These are phyloP conservation scores for Xylaria digitata DNA, from an alignment of 2,329 filamentous ascomycete species.

Conservation along the genomic window DNA sequence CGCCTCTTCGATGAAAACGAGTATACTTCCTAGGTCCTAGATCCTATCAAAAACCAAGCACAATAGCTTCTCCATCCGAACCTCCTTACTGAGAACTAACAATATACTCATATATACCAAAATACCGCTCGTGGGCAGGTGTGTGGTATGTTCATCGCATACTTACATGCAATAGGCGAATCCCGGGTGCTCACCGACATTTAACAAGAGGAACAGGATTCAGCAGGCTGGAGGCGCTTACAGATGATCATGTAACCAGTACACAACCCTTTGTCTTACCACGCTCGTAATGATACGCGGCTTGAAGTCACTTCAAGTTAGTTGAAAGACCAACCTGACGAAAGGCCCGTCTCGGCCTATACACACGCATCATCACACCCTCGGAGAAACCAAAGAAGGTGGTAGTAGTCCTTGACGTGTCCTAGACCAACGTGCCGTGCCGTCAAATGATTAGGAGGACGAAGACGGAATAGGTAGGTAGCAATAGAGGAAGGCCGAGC, in stretches of 20 bases:
- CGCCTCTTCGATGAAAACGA: too few relatives aligned
- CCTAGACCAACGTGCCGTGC: not conserved
- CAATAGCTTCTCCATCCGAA: not conserved
- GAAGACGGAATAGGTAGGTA: not conserved
- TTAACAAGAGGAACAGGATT: slow-evolving; percentile 12
- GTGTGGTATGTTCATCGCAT: not conserved
- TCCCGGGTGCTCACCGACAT: slow-evolving; percentile 27
- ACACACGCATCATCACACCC: not conserved
- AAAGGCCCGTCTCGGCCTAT: not conserved
- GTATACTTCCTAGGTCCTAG: not conserved
- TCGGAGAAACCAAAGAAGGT: too few relatives aligned
- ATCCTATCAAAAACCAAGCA: not conserved
- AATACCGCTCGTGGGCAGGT: too few relatives aligned
- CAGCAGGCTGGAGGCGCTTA: slow-evolving; percentile 9
- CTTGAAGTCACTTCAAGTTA: not conserved
- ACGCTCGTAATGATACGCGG: not conserved
- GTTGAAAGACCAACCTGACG: not conserved
- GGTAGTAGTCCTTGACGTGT: not conserved
- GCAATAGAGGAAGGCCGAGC: not conserved
- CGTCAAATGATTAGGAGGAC: not conserved
- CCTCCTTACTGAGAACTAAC: too few relatives aligned
- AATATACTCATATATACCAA: not conserved
- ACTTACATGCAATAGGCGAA: slow-evolving; percentile 10
- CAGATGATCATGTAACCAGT: slow-evolving; percentile 25
- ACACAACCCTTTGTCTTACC: slow-evolving; percentile 6